Conservation (phyloP, 2,329 filamentous ascomycete species). For the Aspergillus udagawae region DNA sequence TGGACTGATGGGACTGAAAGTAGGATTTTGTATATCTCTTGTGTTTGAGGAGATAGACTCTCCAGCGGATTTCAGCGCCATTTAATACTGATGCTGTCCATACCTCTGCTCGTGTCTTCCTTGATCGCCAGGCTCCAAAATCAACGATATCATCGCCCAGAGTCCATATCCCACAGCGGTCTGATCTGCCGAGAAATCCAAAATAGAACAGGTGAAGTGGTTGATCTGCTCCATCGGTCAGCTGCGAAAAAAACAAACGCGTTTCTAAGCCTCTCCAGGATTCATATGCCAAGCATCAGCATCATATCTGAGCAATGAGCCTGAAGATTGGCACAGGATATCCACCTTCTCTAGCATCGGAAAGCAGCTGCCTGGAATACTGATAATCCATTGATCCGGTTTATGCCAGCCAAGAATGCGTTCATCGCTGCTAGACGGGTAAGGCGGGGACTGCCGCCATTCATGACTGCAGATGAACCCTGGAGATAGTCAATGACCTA, state of each 20-base stretch:
- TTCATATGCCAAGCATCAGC: slow-evolving; percentile 3
- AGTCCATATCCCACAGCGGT: neutral
- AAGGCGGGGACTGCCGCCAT: neutral
- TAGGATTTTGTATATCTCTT: neutral
- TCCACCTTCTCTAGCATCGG: neutral
- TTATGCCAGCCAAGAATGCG: neutral
- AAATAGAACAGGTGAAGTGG: neutral
- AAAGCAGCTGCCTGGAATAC: neutral
- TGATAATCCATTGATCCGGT: neutral
- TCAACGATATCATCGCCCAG: neutral
- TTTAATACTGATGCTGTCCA: neutral
- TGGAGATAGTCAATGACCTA: neutral
- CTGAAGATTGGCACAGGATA: slow-evolving; percentile 4
- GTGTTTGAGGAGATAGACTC: neutral
- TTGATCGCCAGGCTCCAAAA: neutral
- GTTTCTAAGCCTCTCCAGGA: slow-evolving; percentile 12
- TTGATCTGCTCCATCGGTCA: neutral
- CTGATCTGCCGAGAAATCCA: neutral
- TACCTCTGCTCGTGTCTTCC: neutral
- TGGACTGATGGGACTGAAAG: neutral
- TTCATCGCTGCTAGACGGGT: slow-evolving; percentile 5
- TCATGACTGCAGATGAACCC: neutral
- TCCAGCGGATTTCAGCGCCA: neutral
- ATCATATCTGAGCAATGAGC: neutral
- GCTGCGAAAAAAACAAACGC: neutral